Conservation (phyloP, 257 asterid genomes). For the Coffea canephora region DNA sequence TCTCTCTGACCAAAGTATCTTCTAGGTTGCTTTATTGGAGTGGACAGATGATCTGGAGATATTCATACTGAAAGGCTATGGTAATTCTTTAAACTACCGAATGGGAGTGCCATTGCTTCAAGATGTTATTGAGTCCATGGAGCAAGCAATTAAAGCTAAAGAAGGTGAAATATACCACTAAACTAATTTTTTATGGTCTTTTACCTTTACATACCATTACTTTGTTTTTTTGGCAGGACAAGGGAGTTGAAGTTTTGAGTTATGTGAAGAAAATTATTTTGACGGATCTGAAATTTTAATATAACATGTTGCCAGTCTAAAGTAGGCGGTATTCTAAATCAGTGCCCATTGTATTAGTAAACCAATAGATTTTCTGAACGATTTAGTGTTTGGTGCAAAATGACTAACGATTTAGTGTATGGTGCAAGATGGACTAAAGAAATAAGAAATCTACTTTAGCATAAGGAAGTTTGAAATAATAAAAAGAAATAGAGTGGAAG, state of each 20-base stretch:
- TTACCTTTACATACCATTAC: slow-evolving; percentile 8
- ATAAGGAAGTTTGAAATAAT: not conserved
- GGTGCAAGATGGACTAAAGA: not conserved
- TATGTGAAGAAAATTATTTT: not conserved
- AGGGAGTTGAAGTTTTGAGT: not conserved
- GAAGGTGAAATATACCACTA: slow-evolving; percentile 48
- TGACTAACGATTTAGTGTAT: not conserved
- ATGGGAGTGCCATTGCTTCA: slow-evolving; percentile 95
- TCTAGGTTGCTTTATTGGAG: slow-evolving; percentile 76
- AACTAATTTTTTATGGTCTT: not conserved
- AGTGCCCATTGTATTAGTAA: not conserved
- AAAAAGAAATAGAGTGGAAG: not conserved
- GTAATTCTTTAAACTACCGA: slow-evolving; percentile 78
- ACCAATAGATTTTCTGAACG: not conserved
- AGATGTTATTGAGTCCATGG: slow-evolving; percentile 92
- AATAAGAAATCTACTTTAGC: not conserved
- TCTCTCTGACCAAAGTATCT: slow-evolving; percentile 21
- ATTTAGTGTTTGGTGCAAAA: not conserved
- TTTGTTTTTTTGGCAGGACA: not conserved
- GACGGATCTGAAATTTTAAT: not conserved
- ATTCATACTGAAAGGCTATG: slow-evolving; percentile 85
- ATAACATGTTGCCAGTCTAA: not conserved
- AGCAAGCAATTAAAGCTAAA: slow-evolving; percentile 71
- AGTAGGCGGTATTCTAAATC: too few species aligned
- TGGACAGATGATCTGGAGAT: slow-evolving; percentile 95